Percentiles rank a stretch among this genome's conserved stretches.
phyloP scores from a whole-genome alignment of 352 stramenopile species.

The Pythium angustatum region DNA sequence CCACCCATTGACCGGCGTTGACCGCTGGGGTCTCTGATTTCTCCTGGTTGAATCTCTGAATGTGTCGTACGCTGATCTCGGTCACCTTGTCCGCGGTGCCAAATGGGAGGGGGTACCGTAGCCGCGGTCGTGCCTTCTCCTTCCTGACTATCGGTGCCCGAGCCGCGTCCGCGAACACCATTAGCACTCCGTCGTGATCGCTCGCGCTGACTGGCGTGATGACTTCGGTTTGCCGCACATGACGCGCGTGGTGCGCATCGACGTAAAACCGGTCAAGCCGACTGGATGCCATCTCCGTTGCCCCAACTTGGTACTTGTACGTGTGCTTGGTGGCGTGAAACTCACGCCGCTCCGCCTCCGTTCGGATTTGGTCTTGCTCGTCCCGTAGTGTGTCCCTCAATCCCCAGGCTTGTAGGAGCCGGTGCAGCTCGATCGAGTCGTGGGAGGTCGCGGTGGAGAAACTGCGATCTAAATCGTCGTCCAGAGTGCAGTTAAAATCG shows the following conservation, averaged over 20 bases:
- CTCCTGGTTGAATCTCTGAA: background rate
- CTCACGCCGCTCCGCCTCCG: background rate
- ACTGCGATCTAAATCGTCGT: constrained; percentile 3
- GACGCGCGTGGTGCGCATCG: no score
- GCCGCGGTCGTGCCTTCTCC: background rate
- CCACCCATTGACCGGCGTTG: background rate
- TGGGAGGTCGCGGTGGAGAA: background rate
- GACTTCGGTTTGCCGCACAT: no score
- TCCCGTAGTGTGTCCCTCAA: background rate
- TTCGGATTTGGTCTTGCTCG: background rate
- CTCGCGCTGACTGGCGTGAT: constrained; percentile 9
- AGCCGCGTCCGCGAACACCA: background rate
- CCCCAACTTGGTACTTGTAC: background rate
- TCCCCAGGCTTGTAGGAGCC: background rate
- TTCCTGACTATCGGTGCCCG: background rate
- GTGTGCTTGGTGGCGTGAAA: constrained; percentile 9
- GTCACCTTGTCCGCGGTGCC: background rate
- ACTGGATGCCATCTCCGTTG: background rate
- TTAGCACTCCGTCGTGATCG: constrained; percentile 9
- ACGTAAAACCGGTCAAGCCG: constrained; percentile 16
- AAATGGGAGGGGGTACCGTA: constrained; percentile 11
- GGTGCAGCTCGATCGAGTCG: background rate
- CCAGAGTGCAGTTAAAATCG: constrained; percentile 18
- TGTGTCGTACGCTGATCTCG: background rate
- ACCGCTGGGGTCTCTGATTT: background rate